Evolutionary conservation across 768 basidiomycete genomes (phyloP), one percentile per base, ranked within the genome.

Genomic region (Cytidiella melzeri): DNA sequence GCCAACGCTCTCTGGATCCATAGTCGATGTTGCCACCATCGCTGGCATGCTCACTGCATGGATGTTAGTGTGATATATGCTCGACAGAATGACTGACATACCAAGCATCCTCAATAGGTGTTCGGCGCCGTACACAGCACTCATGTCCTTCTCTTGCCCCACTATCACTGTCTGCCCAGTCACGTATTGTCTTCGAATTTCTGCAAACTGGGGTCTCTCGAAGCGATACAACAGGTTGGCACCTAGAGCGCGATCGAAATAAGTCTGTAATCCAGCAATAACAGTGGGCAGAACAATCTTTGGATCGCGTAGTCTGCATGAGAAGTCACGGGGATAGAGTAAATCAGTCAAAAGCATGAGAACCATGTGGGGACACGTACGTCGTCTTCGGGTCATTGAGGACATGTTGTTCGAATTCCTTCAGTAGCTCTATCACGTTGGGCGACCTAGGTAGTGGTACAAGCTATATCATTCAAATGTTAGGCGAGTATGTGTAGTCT

Each of bases 181-280:
- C 53, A 83, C 79, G 55, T 83, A 89, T 53, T 68, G 67, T 59
- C 84, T 82, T 39, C 87, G 78, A 20, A 90, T 76, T 42, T 85
- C 81, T 4, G 85, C 83, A 54, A 95, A 97, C 64, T 98, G 94
- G 5, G 82, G 81, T n/a, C 95, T 80, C 65, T 99, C 95, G 56
- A 95, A 93, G 18, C 92, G 84, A 62, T 98, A 99, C 3, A 98
- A 75, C 23, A 99, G 76, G 65, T 90, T 93, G 49, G 86, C 81
- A 4, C 95, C 88, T 1, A 91, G 76, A 0, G 92, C 84, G 26
- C 90, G 87, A 66, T 99, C 92, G 62, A 99, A 99, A 70, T 99
- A 98, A 40, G 87, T 76, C 43, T 83, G 79, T 10, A 98, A 73
- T 1, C 95, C 95, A 1, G 87, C 80, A 38, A 91, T 72, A 48